Percentiles rank a stretch among this genome's conserved stretches.
These are phyloP conservation scores for Lachnellula cervina DNA, from an alignment of 2,329 filamentous ascomycete genomes.

Conservation along the genomic window DNA sequence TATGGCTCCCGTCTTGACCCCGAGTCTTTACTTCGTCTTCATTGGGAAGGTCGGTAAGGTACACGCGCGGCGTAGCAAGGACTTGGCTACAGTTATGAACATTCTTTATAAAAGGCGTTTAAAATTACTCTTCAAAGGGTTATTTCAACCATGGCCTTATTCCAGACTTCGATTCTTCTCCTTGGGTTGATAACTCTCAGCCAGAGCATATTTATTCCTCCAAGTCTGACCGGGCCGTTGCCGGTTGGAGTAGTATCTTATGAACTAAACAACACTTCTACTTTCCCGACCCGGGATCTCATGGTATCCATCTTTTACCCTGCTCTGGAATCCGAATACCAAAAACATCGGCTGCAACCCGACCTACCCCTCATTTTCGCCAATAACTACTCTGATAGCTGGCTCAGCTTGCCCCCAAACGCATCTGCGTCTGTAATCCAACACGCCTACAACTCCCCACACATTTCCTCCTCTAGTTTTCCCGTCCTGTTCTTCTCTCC, in stretches of 20 bases:
- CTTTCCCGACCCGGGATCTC: slow-evolving; percentile 7
- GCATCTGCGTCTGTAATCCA: neutral
- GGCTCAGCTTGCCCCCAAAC: neutral
- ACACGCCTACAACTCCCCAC: slow-evolving; percentile 8
- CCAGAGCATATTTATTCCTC: neutral
- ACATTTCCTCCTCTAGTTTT: neutral
- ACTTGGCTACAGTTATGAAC: no score
- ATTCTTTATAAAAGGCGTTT: no score
- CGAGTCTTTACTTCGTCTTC: no score
- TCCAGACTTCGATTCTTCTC: no score
- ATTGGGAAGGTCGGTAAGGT: no score
- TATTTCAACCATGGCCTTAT: no score
- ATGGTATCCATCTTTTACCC: slow-evolving; percentile 21
- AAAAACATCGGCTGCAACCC: slow-evolving; percentile 4
- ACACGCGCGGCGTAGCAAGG: no score
- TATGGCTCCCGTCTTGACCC: no score
- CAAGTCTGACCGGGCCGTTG: neutral
- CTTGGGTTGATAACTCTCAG: no score
- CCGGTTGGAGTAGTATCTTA: neutral
- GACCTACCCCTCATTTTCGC: neutral
- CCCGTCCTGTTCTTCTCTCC: slow-evolving; percentile 32
- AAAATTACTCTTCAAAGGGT: no score
- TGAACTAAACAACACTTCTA: slow-evolving; percentile 9
- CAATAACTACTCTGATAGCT: neutral
- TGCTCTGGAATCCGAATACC: neutral